A percentile compares a stretch with the other conserved stretches of the same genome.
phyloP scores from a whole-genome alignment of 805 yeast species.

The Metschnikowia vanudenii region DNA sequence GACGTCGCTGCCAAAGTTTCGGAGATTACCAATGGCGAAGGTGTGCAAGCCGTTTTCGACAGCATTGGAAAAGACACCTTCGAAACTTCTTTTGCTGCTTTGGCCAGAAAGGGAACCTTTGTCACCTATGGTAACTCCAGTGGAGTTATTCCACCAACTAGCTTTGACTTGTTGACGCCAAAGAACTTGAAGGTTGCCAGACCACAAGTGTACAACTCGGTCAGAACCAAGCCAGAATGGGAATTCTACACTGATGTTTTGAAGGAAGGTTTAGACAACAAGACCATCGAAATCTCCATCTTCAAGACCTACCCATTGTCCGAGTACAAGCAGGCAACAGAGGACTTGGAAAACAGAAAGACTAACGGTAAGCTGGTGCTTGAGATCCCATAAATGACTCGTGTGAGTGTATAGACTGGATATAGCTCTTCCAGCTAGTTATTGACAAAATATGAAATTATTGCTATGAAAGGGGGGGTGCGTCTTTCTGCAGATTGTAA shows the following conservation, averaged over 20 bases:
- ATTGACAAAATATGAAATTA: too few relatives aligned
- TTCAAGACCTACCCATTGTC: slow-evolving; percentile 54
- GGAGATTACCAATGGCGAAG: slow-evolving; percentile 62
- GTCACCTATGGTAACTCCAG: slow-evolving; percentile 84
- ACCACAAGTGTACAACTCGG: slow-evolving; percentile 56
- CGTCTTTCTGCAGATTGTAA: too few relatives aligned
- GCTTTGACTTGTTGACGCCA: slow-evolving; percentile 47
- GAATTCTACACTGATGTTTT: slow-evolving; percentile 45
- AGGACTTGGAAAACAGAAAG: slow-evolving; percentile 48
- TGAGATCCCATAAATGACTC: slow-evolving; percentile 38
- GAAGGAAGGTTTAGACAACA: slow-evolving; percentile 26
- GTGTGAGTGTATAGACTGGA: too few relatives aligned
- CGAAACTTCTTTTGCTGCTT: slow-evolving; percentile 55
- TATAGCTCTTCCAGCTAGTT: too few relatives aligned
- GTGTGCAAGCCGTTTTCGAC: slow-evolving; percentile 69
- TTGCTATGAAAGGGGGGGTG: too few relatives aligned
- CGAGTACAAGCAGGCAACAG: slow-evolving; percentile 56
- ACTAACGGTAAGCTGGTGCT: slow-evolving; percentile 75
- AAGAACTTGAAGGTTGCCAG: slow-evolving; percentile 65
- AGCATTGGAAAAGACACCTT: slow-evolving; percentile 78
- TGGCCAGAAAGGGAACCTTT: slow-evolving; percentile 71
- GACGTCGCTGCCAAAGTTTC: slow-evolving; percentile 53
- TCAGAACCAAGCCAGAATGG: slow-evolving; percentile 56
- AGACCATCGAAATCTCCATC: slow-evolving; percentile 37
- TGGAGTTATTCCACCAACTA: slow-evolving; percentile 73